Conservation (phyloP, 2,329 filamentous ascomycete species). For the Ophiostoma tasmaniense region DNA sequence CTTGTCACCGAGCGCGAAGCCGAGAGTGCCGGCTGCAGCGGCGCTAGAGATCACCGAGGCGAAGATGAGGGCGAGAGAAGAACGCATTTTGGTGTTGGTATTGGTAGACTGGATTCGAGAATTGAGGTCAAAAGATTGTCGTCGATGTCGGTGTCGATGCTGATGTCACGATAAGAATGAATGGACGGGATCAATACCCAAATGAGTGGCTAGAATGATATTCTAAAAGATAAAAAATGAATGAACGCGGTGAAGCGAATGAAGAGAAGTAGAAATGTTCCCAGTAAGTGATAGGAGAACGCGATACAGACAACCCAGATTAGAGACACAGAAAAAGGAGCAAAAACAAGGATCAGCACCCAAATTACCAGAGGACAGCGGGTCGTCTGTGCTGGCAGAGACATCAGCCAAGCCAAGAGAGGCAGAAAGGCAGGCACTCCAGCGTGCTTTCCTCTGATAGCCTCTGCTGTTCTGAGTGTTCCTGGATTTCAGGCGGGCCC, state of each 20-base stretch:
- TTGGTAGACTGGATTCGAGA: not conserved
- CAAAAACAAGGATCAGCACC: not conserved
- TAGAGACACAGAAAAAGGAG: not conserved
- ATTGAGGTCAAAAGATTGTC: not conserved
- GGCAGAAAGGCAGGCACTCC: no score
- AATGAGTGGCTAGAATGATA: not conserved
- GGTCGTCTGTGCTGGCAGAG: not conserved
- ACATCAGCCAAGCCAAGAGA: not conserved
- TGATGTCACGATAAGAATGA: not conserved
- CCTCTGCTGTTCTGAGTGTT: not conserved
- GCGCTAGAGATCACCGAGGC: not conserved
- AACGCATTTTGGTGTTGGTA: slow-evolving; percentile 9
- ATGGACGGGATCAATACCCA: not conserved
- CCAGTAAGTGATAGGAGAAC: not conserved
- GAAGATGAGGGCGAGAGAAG: slow-evolving; percentile 6
- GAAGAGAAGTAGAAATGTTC: not conserved
- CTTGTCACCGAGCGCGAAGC: slow-evolving; percentile 17
- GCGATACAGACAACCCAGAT: not conserved
- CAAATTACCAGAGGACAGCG: not conserved
- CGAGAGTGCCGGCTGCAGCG: slow-evolving; percentile 12
- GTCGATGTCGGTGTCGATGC: not conserved
- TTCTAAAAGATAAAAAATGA: not conserved
- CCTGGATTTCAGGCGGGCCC: not conserved
- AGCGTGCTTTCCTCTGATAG: not conserved
- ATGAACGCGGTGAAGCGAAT: not conserved